These are phyloP conservation scores for Alnus rubra DNA, from an alignment of 306 rosid genomes.

Conservation along the genomic window DNA sequence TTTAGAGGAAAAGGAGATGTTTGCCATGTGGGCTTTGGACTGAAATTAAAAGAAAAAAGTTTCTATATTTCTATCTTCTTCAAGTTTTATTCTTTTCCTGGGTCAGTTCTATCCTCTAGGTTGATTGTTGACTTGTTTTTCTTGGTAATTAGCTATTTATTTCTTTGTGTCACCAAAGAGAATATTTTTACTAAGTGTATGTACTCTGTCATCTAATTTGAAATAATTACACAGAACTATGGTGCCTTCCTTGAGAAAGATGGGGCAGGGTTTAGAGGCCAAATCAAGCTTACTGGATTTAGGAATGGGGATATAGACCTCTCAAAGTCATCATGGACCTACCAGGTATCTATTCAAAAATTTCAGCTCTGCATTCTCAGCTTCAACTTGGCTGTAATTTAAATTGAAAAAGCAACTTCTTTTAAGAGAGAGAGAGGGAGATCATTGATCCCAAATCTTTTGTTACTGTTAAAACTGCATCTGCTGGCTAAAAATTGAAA, in stretches of 20 bases:
- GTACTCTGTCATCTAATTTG: constrained; percentile 18
- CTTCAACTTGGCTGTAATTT: neutral
- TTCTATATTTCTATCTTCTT: neutral
- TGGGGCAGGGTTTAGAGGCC: constrained; percentile 87
- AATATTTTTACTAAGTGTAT: constrained; percentile 25
- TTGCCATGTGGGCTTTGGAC: neutral
- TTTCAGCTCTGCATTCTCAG: neutral
- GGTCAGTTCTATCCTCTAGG: neutral
- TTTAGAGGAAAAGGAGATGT: neutral
- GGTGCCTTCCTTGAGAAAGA: constrained; percentile 93
- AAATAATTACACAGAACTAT: constrained; percentile 62
- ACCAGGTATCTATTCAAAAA: constrained; percentile 59
- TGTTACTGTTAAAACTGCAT: neutral
- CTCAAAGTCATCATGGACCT: constrained; percentile 76
- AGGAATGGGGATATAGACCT: constrained; percentile 72
- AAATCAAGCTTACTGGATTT: constrained; percentile 74
- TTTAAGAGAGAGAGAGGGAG: neutral
- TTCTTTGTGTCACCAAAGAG: constrained; percentile 13
- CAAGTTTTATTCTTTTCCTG: neutral
- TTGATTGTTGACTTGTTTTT: neutral
- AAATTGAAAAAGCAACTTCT: neutral
- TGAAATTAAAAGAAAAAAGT: neutral
- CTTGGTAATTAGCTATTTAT: neutral
- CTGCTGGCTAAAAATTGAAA: neutral
- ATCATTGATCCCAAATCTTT: neutral